Percentiles rank a stretch among this genome's conserved stretches.
Conservation (phyloP, 768 basidiomycete genomes). For the Boletus speciosus region DNA sequence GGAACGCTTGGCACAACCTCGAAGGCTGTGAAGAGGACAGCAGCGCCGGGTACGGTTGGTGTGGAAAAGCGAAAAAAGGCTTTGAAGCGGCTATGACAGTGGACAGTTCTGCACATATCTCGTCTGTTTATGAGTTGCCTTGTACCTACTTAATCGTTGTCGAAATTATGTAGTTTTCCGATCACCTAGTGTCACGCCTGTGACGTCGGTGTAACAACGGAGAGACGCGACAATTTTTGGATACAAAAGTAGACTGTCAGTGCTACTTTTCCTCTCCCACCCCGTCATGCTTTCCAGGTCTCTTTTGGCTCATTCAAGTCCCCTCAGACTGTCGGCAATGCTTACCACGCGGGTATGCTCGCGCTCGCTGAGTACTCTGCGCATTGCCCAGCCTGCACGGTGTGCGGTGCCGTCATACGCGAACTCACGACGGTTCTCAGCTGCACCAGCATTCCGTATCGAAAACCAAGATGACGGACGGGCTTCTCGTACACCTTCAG, state of each 20-base stretch:
- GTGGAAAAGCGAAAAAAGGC: slow-evolving; percentile 89
- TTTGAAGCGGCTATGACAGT: slow-evolving; percentile 62
- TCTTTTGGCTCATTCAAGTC: slow-evolving; percentile 16
- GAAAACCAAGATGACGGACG: background rate
- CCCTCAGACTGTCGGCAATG: slow-evolving; percentile 6
- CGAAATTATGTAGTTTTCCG: background rate
- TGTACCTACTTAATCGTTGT: slow-evolving; percentile 7
- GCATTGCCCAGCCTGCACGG: background rate
- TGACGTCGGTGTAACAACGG: slow-evolving; percentile 21
- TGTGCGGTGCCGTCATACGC: background rate
- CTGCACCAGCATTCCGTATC: slow-evolving; percentile 5
- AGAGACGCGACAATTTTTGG: slow-evolving; percentile 16
- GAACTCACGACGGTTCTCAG: slow-evolving; percentile 20
- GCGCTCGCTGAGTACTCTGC: slow-evolving; percentile 16
- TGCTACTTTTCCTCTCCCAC: background rate
- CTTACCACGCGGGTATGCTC: slow-evolving; percentile 6
- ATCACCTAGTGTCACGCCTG: slow-evolving; percentile 6
- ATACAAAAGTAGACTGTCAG: background rate
- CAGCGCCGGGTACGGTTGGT: slow-evolving; percentile 54
- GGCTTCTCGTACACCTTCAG: slow-evolving; percentile 26
- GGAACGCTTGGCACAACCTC: slow-evolving; percentile 37
- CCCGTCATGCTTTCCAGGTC: slow-evolving; percentile 22
- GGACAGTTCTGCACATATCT: slow-evolving; percentile 3
- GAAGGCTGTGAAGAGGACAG: slow-evolving; percentile 65
- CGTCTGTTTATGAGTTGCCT: background rate